A percentile compares a stretch with the other conserved stretches of the same genome.
phyloP scores from a whole-genome alignment of 306 rosid species.

The Quercus cerris region DNA sequence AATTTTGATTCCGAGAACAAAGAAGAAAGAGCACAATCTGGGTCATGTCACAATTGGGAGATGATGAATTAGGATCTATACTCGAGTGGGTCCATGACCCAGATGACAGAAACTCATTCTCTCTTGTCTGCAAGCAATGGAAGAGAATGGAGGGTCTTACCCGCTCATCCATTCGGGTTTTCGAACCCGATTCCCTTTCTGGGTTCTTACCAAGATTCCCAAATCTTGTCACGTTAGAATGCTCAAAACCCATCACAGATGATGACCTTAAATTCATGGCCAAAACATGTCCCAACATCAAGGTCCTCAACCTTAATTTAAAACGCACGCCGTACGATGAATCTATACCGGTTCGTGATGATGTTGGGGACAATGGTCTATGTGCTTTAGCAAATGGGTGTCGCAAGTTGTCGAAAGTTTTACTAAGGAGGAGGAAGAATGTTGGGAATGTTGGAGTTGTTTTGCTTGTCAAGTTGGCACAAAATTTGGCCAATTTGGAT shows the following conservation, averaged over 20 bases:
- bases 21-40: not conserved
- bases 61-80: constrained; percentile 21
- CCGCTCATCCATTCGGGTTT: constrained; percentile 9
- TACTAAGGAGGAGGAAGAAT: constrained; percentile 13
- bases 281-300: constrained; percentile 21
- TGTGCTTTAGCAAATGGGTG: constrained; percentile 16
- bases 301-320: constrained; percentile 5
- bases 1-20: too few relatives aligned
- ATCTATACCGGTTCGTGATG: not conserved
- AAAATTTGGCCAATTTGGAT: constrained; percentile 21
- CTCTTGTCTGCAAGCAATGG: constrained; percentile 29
- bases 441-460: constrained; percentile 6
- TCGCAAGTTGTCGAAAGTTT: constrained; percentile 8
- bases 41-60: not conserved
- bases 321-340: not conserved
- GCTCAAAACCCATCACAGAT: constrained; percentile 2
- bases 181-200: constrained; percentile 6
- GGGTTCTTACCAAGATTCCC: constrained; percentile 23
- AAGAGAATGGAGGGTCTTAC: constrained; percentile 25
- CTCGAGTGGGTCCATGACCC: constrained; percentile 1
- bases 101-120: constrained; percentile 13
- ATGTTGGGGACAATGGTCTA: constrained; percentile 20
- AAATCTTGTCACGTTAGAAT: constrained; percentile 10
- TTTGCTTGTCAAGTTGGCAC: not conserved
- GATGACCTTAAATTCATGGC: constrained; percentile 18